phyloP scores from a whole-genome alignment of 345 rosid genomes.

The Populus euphratica region DNA sequence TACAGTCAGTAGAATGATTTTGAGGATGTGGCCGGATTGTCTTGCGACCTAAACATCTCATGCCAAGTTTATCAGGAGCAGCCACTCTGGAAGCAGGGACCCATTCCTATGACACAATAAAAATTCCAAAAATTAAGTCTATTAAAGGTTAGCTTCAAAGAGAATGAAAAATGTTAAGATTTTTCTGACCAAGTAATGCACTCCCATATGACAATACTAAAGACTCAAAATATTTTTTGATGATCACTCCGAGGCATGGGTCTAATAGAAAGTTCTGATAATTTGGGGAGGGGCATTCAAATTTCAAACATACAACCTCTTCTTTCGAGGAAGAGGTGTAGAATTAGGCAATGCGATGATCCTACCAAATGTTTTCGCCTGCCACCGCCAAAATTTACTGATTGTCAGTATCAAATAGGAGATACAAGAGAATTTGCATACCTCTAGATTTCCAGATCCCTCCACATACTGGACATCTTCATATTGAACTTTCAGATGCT shows the following conservation, averaged over 20 bases:
- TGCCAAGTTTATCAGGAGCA: slow-evolving; percentile 73
- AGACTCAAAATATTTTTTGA: background rate
- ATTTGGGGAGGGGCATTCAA: background rate
- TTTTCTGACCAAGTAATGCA: background rate
- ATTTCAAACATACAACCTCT: background rate
- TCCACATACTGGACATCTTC: slow-evolving; percentile 86
- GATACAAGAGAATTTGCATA: slow-evolving; percentile 22
- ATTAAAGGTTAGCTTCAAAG: background rate
- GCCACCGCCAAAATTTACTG: background rate
- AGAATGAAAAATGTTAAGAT: background rate
- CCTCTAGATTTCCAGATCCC: slow-evolving; percentile 85
- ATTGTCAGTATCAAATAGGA: background rate
- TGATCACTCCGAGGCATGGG: background rate
- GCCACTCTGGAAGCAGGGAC: slow-evolving; percentile 69
- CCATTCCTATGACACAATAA: slow-evolving; percentile 62
- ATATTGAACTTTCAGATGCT: slow-evolving; percentile 73
- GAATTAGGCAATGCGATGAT: background rate
- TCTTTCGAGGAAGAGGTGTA: background rate
- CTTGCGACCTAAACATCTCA: slow-evolving; percentile 65
- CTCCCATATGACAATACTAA: background rate
- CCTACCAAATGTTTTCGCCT: background rate
- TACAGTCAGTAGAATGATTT: slow-evolving; percentile 26
- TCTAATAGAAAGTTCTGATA: background rate
- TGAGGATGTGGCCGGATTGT: slow-evolving; percentile 68
- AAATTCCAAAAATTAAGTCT: background rate